Percentiles rank a stretch among this genome's conserved stretches.
Conservation (phyloP, 257 asterid genomes). For the Salvia miltiorrhiza region DNA sequence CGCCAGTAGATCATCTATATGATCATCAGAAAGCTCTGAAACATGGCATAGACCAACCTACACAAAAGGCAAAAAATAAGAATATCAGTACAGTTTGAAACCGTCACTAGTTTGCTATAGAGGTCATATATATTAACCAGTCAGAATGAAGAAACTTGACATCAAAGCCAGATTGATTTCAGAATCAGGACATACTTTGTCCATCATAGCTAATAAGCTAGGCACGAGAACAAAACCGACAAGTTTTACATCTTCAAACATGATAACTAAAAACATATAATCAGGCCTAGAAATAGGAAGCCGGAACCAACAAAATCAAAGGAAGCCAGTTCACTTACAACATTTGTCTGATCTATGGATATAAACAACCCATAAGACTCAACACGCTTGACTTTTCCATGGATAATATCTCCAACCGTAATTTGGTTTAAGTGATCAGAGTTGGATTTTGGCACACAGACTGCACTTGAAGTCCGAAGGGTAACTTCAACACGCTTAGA, state of each 20-base stretch:
- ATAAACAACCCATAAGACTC: constrained; percentile 86
- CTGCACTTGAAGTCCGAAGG: constrained; percentile 62
- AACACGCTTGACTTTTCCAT: constrained; percentile 79
- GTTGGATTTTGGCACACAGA: constrained; percentile 36
- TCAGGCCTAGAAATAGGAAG: neutral
- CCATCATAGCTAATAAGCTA: neutral
- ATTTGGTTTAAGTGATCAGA: constrained; percentile 42
- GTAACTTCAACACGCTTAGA: constrained; percentile 89
- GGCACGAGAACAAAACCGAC: neutral
- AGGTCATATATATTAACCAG: neutral
- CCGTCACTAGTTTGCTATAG: neutral
- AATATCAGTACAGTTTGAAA: constrained; percentile 17
- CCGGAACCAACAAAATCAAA: neutral
- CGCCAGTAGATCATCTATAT: constrained; percentile 43
- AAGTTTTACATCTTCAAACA: constrained; percentile 5
- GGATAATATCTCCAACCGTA: constrained; percentile 58
- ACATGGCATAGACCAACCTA: constrained; percentile 97
- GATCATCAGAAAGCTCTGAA: constrained; percentile 88
- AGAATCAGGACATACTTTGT: neutral
- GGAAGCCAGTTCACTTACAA: constrained; percentile 41
- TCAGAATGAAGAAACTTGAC: neutral
- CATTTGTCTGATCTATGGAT: constrained; percentile 61
- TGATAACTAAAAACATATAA: neutral
- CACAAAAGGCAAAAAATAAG: constrained; percentile 24
- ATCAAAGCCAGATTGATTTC: neutral